Conservation (phyloP, 2,329 filamentous ascomycete genomes). For the Penicillium expansum region DNA sequence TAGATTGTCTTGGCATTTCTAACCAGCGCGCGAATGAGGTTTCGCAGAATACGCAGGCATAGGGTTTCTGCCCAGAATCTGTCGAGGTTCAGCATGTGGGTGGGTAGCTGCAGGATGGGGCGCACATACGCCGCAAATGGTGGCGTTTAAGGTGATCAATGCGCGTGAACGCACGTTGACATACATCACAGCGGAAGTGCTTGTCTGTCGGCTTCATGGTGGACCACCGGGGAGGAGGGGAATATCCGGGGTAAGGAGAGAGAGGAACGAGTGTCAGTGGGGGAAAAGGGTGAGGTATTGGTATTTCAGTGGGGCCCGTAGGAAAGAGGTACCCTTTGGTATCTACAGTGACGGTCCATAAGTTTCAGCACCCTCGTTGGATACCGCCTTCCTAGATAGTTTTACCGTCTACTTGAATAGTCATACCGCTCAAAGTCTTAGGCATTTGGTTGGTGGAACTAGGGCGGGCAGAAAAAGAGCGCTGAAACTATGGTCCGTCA, state of each 20-base stretch:
- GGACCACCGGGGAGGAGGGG: constrained; percentile 30
- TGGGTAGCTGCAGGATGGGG: constrained; percentile 6
- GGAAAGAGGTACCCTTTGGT: not conserved
- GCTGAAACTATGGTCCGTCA: no score
- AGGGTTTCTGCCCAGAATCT: constrained; percentile 50
- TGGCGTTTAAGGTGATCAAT: constrained; percentile 51
- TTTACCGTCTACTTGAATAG: no score
- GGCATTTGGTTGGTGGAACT: no score
- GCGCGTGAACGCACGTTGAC: constrained; percentile 47
- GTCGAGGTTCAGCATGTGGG: constrained; percentile 13
- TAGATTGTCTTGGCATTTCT: constrained; percentile 12
- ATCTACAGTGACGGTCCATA: no score
- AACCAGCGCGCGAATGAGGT: constrained; percentile 48
- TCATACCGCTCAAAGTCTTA: no score
- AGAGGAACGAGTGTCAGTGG: constrained; percentile 3
- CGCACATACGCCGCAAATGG: constrained; percentile 45
- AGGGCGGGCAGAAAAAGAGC: no score
- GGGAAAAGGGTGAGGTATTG: constrained; percentile 3
- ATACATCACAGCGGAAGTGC: constrained; percentile 45
- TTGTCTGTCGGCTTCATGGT: constrained; percentile 41
- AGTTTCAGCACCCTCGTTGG: no score
- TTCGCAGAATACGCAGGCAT: constrained; percentile 47
- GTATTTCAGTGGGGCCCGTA: constrained; percentile 1
- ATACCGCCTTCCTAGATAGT: no score
- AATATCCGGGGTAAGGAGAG: constrained; percentile 21